Base-by-base conservation (phyloP, 352 stramenopile species). In the Halophytophthora polymorphica region DNA sequence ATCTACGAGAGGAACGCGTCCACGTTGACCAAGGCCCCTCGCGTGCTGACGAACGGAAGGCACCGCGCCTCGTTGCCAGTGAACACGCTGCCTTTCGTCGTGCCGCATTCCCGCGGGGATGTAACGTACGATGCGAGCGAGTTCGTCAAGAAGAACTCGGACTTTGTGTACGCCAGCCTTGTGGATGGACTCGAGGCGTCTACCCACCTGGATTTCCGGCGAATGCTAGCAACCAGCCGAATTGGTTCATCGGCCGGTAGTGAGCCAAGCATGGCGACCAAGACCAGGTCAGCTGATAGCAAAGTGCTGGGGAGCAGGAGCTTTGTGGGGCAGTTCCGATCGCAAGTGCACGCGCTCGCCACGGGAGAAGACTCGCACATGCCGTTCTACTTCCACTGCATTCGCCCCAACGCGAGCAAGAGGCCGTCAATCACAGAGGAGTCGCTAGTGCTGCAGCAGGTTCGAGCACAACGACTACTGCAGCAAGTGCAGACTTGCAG, bases 81-180 rank as follows among this genome's bases (percentile, higher is more conserved):
- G 12, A 62, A 58, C 11, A 19, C 35, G 0, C 52, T 89, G 13
- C 53, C 42, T 3, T 89, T 89, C 36, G 44, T 68, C 14, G 62
- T 87, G 4, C 73, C 71, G 0, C 76, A 89, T 25, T 56, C 73
- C 6, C 66, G 74, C n/a, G 63, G 64, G 14, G 25, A 65, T 13
- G 65, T 87, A 2, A 50, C 70, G 13, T 89, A 89, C 44, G 78
- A 87, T 40, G 76, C 73, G 12, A 70, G 34, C 10, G 72, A 83
- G 6, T 89, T 89, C 50, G 73, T 89, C 17, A 73, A 74, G 50
- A 87, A 86, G 52, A 87, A 89, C 39, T 81, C 76, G 3, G 76
- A 89, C 15, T 83, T 78, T 15, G 59, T 74, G 49, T 73, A 71
- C 17, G 13, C 54, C 34, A 67, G 51, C 18, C 21, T 89, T 6